A percentile compares a stretch with the other conserved stretches of the same genome.
Conservation (phyloP, 257 asterid species). For the Plantago ovata region DNA sequence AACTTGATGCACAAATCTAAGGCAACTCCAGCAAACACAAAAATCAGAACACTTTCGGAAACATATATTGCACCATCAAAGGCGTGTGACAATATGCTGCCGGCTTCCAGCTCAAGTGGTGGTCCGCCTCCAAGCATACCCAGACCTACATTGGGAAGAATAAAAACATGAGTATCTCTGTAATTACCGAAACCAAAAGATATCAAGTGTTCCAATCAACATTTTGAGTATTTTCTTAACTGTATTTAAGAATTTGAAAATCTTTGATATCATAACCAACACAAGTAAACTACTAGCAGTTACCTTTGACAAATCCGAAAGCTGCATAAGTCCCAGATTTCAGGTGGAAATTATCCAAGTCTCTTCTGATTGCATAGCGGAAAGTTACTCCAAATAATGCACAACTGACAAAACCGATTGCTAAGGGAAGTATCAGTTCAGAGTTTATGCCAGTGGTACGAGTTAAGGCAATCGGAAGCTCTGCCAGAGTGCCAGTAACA, state of each 20-base stretch:
- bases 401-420: slow-evolving; percentile 66
- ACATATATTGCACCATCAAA: slow-evolving; percentile 51
- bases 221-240: too few species aligned
- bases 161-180: background rate
- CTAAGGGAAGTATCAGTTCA: slow-evolving; percentile 61
- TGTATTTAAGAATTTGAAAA: too few species aligned
- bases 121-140: slow-evolving; percentile 61
- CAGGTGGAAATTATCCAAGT: slow-evolving; percentile 72
- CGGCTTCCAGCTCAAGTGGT: slow-evolving; percentile 51
- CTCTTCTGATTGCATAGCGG: slow-evolving; percentile 81
- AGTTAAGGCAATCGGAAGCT: slow-evolving; percentile 62
- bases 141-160: slow-evolving; percentile 51
- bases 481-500: slow-evolving; percentile 63
- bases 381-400: slow-evolving; percentile 86
- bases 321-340: slow-evolving; percentile 87
- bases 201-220: background rate
- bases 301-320: slow-evolving; percentile 86
- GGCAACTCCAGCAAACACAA: slow-evolving; percentile 78
- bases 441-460: slow-evolving; percentile 33
- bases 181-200: background rate
- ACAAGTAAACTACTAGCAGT: too few species aligned
- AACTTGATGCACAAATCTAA: slow-evolving; percentile 74
- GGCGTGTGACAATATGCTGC: slow-evolving; percentile 52
- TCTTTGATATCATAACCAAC: too few species aligned
- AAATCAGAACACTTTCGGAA: slow-evolving; percentile 73